Conservation (phyloP, 2,329 filamentous ascomycete species). For the Colletotrichum siamense region DNA sequence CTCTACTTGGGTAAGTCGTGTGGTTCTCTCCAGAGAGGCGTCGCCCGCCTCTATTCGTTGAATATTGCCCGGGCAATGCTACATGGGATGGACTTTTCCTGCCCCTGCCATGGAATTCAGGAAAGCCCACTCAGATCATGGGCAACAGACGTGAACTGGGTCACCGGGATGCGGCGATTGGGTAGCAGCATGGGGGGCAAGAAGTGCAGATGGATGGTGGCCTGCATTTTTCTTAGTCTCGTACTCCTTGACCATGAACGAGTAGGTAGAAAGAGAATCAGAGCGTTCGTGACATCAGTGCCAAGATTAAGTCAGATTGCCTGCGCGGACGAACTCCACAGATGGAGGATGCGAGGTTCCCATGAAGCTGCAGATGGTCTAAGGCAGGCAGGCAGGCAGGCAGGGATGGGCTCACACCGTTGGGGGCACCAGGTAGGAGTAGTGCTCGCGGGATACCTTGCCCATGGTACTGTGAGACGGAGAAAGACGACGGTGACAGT, state of each 20-base stretch:
- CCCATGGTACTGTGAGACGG: background rate
- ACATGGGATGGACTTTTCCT: background rate
- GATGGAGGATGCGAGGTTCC: background rate
- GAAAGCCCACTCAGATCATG: background rate
- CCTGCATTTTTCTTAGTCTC: background rate
- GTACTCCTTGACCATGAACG: background rate
- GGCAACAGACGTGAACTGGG: background rate
- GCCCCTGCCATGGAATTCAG: background rate
- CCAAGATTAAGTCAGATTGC: background rate
- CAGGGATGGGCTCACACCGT: background rate
- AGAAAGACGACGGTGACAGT: background rate
- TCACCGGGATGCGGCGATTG: background rate
- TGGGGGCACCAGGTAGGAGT: background rate
- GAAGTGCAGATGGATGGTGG: background rate
- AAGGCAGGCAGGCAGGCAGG: background rate
- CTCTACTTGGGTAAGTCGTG: background rate
- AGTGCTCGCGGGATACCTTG: background rate
- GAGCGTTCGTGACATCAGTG: slow-evolving; percentile 8
- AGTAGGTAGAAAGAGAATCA: background rate
- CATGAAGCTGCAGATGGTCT: background rate
- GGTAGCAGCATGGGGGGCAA: background rate
- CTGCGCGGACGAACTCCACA: background rate
- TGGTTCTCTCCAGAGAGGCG: background rate
- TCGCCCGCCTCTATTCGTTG: background rate
- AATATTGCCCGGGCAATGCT: background rate